Evolutionary conservation across 177 flowering plant species (phyloP).

Genomic region (Vitis hybrid): DNA sequence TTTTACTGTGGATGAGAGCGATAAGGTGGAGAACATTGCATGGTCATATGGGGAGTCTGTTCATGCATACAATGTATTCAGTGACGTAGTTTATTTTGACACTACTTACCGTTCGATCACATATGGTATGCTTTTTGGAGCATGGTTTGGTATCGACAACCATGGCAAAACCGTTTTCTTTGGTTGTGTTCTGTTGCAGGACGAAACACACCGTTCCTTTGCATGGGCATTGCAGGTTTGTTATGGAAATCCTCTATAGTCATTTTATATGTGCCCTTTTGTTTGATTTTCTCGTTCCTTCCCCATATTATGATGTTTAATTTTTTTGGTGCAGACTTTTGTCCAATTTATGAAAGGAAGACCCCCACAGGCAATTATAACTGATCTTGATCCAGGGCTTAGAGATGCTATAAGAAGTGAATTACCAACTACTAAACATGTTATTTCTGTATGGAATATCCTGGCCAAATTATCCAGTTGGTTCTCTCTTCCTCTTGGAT

Average conservation of each 20-base stretch:
- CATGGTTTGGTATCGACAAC: slow-evolving; percentile 58
- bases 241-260: background rate
- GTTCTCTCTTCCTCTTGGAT: slow-evolving; percentile 49
- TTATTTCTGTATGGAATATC: slow-evolving; percentile 37
- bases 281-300: background rate
- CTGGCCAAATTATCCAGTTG: slow-evolving; percentile 49
- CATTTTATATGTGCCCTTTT: background rate
- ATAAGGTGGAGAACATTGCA: slow-evolving; percentile 52
- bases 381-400: slow-evolving; percentile 53
- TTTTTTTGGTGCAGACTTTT: slow-evolving; percentile 35
- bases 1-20: slow-evolving; percentile 42
- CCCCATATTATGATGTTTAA: background rate
- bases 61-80: slow-evolving; percentile 35
- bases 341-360: slow-evolving; percentile 51
- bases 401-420: slow-evolving; percentile 40
- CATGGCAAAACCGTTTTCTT: slow-evolving; percentile 45
- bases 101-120: slow-evolving; percentile 48
- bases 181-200: slow-evolving; percentile 54
- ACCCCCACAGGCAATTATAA: slow-evolving; percentile 50
- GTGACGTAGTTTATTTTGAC: slow-evolving; percentile 55
- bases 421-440: slow-evolving; percentile 54
- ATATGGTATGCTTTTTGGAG: slow-evolving; percentile 51
- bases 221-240: slow-evolving; percentile 61
- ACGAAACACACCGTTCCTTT: slow-evolving; percentile 46
- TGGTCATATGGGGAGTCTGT: slow-evolving; percentile 53